Evolutionary conservation across 768 basidiomycete genomes (phyloP).

Genomic region (Collybia mongolica): DNA sequence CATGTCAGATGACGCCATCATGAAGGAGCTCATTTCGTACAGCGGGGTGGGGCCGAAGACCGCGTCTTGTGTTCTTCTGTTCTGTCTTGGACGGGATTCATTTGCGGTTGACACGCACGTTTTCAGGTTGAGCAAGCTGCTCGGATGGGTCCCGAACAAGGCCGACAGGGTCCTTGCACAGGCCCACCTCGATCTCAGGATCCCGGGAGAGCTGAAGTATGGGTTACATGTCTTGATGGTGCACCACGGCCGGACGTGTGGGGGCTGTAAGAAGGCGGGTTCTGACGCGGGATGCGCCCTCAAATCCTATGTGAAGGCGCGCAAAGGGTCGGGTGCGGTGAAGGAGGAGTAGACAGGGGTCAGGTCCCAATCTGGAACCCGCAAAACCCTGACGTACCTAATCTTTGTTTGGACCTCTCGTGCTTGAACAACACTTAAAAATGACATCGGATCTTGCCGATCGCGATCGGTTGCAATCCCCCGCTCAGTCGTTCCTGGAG

Average conservation of each 20-base stretch:
- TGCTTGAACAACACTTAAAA: too few species aligned
- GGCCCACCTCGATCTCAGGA: conserved; percentile 51
- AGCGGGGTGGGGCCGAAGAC: conserved; percentile 64
- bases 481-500: too few species aligned
- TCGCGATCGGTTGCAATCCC: too few species aligned
- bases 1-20: conserved; percentile 47
- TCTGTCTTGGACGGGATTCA: conserved; percentile 57
- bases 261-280: conserved; percentile 45
- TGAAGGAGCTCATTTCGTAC: conserved; percentile 56
- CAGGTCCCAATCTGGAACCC: too few species aligned
- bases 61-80: conserved; percentile 59
- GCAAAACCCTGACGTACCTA: too few species aligned
- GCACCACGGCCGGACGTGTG: conserved; percentile 51
- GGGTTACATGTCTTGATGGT: conserved; percentile 60
- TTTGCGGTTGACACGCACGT: conserved; percentile 70
- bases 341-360: too few species aligned
- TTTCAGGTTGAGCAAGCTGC: conserved; percentile 48
- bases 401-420: too few species aligned
- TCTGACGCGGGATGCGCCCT: conserved; percentile 24
- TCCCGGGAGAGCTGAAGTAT: conserved; percentile 55
- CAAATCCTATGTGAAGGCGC: conserved; percentile 25
- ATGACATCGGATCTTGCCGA: too few species aligned
- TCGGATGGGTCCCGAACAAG: conserved; percentile 48
- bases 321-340: too few species aligned
- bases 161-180: conserved; percentile 53